Conservation (phyloP, 345 rosid species). For the Turritis glabra region DNA sequence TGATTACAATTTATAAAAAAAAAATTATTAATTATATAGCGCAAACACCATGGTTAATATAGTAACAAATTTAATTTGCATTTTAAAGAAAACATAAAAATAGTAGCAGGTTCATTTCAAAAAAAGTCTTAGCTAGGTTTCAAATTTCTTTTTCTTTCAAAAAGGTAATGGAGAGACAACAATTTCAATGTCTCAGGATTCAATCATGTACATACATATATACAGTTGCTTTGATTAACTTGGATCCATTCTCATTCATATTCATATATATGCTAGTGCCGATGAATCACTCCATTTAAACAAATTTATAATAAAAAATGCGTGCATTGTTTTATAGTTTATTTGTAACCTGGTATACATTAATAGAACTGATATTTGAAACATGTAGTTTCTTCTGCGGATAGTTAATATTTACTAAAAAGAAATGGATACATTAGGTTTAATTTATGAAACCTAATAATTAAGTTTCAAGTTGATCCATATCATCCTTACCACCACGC, state of each 20-base stretch:
- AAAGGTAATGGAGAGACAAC: neutral
- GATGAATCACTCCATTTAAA: neutral
- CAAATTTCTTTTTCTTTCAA: too few species aligned
- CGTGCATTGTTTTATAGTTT: neutral
- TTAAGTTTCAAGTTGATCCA: neutral
- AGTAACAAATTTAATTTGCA: neutral
- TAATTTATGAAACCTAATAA: conserved; percentile 5
- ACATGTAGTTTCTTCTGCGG: too few species aligned
- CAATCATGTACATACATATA: neutral
- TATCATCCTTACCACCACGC: neutral
- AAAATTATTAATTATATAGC: neutral
- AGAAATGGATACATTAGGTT: neutral
- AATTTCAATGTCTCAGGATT: neutral
- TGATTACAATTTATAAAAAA: neutral
- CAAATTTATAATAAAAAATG: neutral
- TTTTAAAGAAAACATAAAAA: neutral
- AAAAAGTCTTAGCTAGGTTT: neutral
- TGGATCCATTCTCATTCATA: conserved; percentile 6
- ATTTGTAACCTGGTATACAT: too few species aligned
- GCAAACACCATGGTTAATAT: neutral
- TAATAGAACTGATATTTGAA: neutral
- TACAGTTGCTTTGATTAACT: neutral
- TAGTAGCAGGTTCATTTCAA: neutral
- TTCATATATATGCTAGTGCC: neutral
- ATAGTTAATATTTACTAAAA: too few species aligned